Evolutionary conservation across 2,329 filamentous ascomycete species (phyloP), one percentile per base, ranked within the genome.

Genomic region (Paracoccidioides brasiliensis): DNA sequence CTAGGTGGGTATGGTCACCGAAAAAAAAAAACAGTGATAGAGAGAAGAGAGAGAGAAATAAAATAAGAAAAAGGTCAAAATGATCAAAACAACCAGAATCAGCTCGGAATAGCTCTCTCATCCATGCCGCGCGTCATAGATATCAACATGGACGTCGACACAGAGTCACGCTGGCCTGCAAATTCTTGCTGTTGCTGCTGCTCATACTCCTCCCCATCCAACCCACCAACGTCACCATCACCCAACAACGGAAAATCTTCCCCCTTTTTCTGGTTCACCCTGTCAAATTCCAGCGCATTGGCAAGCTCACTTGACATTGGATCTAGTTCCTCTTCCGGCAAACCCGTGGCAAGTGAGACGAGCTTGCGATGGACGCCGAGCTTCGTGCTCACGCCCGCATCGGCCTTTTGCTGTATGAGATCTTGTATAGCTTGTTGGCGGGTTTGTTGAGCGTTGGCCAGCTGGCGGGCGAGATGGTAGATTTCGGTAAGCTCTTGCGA

Each of bases 251-350:
- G 14, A 41, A 22, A 59, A 2, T 58, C 57, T 30, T 61, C 61
- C 33, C 60, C 40, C 37, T 64, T 65, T 54, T 69, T 71, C 40
- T 68, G 69, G 54, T 72, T 69, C 59, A 68, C 65, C 43, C 71
- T 66, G 54, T 72, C 70, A 55, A 73, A 73, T 56, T 75, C 72
- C 44, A 76, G 62, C 14, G 70, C 73, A 57, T 74, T 72, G 5
- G 73, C 69, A 55, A 76, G 60, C 58, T 76, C 74, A 35, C 67
- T 70, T 6, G 72, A 69, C 72, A 76, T 75, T 2, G 68, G 71
- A 56, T 76, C 74, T 8, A 76, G 64, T 22, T 75, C 72, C 52
- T 75, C 72, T 59, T 76, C 74, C 56, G 71, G 72, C 22, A 76
- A 62, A 0, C 73, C 72, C 0, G 74, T 76, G 10, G 74, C 74